Base-by-base conservation (phyloP, 768 basidiomycete species). In the Peribolospora baueri region DNA sequence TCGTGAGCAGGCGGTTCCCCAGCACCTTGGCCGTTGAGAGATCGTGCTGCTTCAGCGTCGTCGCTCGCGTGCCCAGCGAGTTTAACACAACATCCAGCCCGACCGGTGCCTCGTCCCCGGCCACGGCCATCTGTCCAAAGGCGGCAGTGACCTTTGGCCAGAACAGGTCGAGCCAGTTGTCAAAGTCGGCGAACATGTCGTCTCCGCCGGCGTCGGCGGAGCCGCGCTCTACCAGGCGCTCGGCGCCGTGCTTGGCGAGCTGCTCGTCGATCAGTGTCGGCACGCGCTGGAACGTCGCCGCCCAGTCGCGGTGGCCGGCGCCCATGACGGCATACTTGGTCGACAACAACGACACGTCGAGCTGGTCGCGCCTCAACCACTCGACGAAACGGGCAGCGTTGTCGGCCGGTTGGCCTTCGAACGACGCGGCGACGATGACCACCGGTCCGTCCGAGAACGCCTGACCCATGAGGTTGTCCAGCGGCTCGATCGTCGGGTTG, bases 301-400 rank as follows among this genome's bases (percentile, higher is more conserved):
- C 67, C 73, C 74, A 75, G 58, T 75, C 74, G 47, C 65, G 66
- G 62, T 75, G 72, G 4, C 74, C 74, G 57, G 72, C 73, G 2
- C 73, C 74, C 52, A 75, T 74, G 36, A 75, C 71, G 2, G 70
- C 70, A 54, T 68, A 75, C 38, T 64, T 62, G 14, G 25, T 25
- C 25, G 25, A 25, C 1, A 1, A 25, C 25, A 25, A 25, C 25
- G 25, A 25, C 25, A 25, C 25, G 25, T 25, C 25, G 25, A 25
- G 25, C 25, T 25, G 25, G 25, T 25, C 25, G 25, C 25, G 25
- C 25, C 1, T 25, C 25, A 25, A 25, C 25, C 25, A 25, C 25
- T 25, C 25, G 25, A 25, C 25, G 25, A 25, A 25, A 25, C 25
- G 25, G 25, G 25, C 25, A 25, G 25, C 25, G 25, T 25, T 25